A percentile compares a stretch with the other conserved stretches of the same genome.
Evolutionary conservation across 2,329 filamentous ascomycete species (phyloP).

Genomic region (Graphiopsis chlorocephala): DNA sequence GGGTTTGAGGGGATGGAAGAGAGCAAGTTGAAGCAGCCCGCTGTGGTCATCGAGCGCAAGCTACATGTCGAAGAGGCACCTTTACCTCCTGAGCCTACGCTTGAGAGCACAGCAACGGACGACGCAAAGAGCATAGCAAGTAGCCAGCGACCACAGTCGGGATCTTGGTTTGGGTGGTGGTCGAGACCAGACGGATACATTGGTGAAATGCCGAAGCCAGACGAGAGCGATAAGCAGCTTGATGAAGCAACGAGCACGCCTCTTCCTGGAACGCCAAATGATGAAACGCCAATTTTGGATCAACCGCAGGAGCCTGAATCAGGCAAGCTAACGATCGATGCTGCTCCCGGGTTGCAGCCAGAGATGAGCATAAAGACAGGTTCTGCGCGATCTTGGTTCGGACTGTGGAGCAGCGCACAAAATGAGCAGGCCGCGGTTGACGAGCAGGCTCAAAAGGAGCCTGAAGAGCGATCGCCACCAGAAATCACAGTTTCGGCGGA

Average conservation of each 20-base stretch:
- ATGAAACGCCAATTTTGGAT: slow-evolving; percentile 5
- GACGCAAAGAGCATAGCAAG: slow-evolving; percentile 20
- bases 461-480: slow-evolving; percentile 18
- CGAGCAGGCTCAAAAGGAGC: slow-evolving; percentile 22
- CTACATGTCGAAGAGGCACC: slow-evolving; percentile 37
- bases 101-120: slow-evolving; percentile 24
- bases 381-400: slow-evolving; percentile 45
- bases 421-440: slow-evolving; percentile 36
- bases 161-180: slow-evolving; percentile 49
- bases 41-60: slow-evolving; percentile 17
- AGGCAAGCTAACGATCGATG: not conserved
- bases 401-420: slow-evolving; percentile 48
- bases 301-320: not conserved
- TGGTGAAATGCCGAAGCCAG: slow-evolving; percentile 36
- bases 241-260: slow-evolving; percentile 42
- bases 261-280: slow-evolving; percentile 36
- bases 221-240: slow-evolving; percentile 31
- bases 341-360: slow-evolving; percentile 18
- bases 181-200: slow-evolving; percentile 48
- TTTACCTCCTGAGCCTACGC: slow-evolving; percentile 42
- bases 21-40: slow-evolving; percentile 22
- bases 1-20: slow-evolving; percentile 22
- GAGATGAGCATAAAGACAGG: slow-evolving; percentile 24
- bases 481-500: slow-evolving; percentile 20
- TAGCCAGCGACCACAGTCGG: slow-evolving; percentile 24